Evolutionary conservation across 1,284 basidiomycete species (phyloP).

Genomic region (Chalciporus sp.): DNA sequence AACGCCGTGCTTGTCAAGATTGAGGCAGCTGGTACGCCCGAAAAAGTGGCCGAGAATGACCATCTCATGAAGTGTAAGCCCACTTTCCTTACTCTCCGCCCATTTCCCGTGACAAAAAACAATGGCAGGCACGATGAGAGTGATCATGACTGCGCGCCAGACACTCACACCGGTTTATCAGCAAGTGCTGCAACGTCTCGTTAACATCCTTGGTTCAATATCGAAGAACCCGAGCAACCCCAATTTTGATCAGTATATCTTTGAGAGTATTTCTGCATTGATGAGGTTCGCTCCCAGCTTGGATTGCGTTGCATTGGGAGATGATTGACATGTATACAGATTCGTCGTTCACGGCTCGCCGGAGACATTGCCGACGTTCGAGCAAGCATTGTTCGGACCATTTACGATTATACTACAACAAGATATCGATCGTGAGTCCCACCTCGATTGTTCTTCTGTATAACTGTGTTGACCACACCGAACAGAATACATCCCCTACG

Average conservation of each 20-base stretch:
- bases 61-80: conserved; percentile 94
- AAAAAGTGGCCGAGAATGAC: conserved; percentile 97
- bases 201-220: conserved; percentile 83
- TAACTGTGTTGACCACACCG: conserved; percentile 6
- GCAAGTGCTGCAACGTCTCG: conserved; percentile 74
- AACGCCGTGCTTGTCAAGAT: conserved; percentile 82
- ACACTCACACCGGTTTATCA: conserved; percentile 72
- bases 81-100: not conserved
- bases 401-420: conserved; percentile 89
- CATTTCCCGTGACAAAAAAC: conserved; percentile 8
- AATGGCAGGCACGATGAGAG: conserved; percentile 82
- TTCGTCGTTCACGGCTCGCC: conserved; percentile 80
- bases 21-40: conserved; percentile 80
- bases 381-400: conserved; percentile 82
- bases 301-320: not conserved
- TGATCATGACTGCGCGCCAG: conserved; percentile 88
- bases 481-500: conserved; percentile 94
- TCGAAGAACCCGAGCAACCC: conserved; percentile 98
- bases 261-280: conserved; percentile 92
- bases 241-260: conserved; percentile 96
- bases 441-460: not conserved
- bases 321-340: conserved; percentile 42
- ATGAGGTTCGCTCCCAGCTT: conserved; percentile 59
- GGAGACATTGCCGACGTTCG: conserved; percentile 73
- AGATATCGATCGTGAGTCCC: conserved; percentile 82